These are phyloP conservation scores for Gnomoniopsis smithogilvyi DNA, from an alignment of 2,329 filamentous ascomycete species.

Conservation along the genomic window DNA sequence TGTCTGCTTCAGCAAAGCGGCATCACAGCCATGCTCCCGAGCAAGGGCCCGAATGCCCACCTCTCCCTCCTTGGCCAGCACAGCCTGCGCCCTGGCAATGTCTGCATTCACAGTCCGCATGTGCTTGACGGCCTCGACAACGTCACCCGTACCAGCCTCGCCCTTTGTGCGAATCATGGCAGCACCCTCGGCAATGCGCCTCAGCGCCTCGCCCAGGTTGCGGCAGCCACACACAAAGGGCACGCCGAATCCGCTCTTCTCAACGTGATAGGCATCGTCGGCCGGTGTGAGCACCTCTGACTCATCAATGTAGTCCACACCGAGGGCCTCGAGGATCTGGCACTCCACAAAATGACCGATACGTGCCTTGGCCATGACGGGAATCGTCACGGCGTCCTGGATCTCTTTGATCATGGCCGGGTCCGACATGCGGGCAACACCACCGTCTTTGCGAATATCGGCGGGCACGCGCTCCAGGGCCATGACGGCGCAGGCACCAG, in stretches of 20 bases:
- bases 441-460: slow-evolving; percentile 88
- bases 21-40: slow-evolving; percentile 76
- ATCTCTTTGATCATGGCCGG: slow-evolving; percentile 93
- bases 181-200: slow-evolving; percentile 87
- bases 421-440: slow-evolving; percentile 96
- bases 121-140: slow-evolving; percentile 91
- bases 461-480: slow-evolving; percentile 95
- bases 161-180: slow-evolving; percentile 99
- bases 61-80: slow-evolving; percentile 56
- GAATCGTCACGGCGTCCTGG: slow-evolving; percentile 90
- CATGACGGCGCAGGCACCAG: slow-evolving; percentile 96
- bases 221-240: slow-evolving; percentile 97
- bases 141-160: slow-evolving; percentile 94
- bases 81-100: slow-evolving; percentile 75
- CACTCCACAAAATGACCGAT: slow-evolving; percentile 99
- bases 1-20: slow-evolving; percentile 77
- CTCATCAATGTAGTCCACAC: slow-evolving; percentile 97
- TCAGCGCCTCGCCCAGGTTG: slow-evolving; percentile 88
- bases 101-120: slow-evolving; percentile 87
- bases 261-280: slow-evolving; percentile 86
- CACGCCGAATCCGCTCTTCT: slow-evolving; percentile 76
- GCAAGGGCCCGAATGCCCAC: slow-evolving; percentile 66
- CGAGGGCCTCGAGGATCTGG: slow-evolving; percentile 93
- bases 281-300: slow-evolving; percentile 96
- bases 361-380: slow-evolving; percentile 97